These are phyloP conservation scores for Vickermania ingenoplastis DNA, from an alignment of 208 protist genomes.

Conservation along the genomic window DNA sequence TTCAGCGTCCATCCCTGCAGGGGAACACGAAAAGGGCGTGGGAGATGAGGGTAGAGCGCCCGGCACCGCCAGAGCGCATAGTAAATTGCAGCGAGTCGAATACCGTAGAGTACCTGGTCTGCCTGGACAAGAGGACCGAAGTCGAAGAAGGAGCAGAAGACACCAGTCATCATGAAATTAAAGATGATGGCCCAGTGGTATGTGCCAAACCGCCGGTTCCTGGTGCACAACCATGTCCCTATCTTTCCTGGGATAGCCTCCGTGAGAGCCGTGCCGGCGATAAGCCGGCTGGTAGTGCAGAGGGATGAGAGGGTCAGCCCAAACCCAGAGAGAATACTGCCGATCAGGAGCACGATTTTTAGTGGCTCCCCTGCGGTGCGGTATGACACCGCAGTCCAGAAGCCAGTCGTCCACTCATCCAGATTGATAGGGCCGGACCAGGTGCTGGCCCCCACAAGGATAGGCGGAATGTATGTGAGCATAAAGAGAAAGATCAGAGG, in stretches of 20 bases:
- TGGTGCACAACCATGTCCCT: slow-evolving; percentile 32
- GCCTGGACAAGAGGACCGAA: slow-evolving; percentile 60
- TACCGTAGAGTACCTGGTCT: slow-evolving; percentile 70
- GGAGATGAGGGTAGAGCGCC: slow-evolving; percentile 43
- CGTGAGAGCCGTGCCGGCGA: slow-evolving; percentile 59
- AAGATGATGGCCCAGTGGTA: slow-evolving; percentile 63
- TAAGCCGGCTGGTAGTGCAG: slow-evolving; percentile 58
- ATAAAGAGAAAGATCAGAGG: slow-evolving; percentile 53
- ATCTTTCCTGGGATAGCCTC: slow-evolving; percentile 54
- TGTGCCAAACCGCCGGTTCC: slow-evolving; percentile 56
- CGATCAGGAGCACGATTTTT: slow-evolving; percentile 35
- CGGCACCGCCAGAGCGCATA: slow-evolving; percentile 54
- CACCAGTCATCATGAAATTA: slow-evolving; percentile 48
- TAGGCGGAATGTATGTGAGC: slow-evolving; percentile 63
- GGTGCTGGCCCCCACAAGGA: slow-evolving; percentile 54
- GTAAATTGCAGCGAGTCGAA: slow-evolving; percentile 47
- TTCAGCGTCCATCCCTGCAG: slow-evolving; percentile 31
- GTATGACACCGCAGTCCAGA: slow-evolving; percentile 47
- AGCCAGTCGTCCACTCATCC: slow-evolving; percentile 53
- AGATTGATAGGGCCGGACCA: slow-evolving; percentile 32
- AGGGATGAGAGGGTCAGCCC: slow-evolving; percentile 56
- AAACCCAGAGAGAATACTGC: slow-evolving; percentile 57
- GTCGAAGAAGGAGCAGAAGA: slow-evolving; percentile 47
- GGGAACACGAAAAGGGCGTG: slow-evolving; percentile 50
- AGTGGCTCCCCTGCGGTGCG: slow-evolving; percentile 35